phyloP scores from a whole-genome alignment of 257 asterid genomes.

The Rubia yunnanensis region DNA sequence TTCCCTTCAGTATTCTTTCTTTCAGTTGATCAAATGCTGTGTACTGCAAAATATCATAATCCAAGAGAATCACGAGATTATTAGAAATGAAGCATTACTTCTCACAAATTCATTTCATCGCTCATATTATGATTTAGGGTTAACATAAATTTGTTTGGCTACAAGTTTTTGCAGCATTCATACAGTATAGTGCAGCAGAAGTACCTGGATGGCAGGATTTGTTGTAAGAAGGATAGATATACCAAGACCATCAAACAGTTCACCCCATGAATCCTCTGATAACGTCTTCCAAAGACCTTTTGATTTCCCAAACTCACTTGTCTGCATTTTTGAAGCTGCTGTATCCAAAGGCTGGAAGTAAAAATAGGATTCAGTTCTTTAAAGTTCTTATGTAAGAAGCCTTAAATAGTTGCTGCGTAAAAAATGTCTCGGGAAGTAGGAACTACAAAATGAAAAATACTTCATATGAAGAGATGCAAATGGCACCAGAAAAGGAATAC shows the following conservation, averaged over 20 bases:
- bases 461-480: background rate
- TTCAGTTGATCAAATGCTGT: conserved; percentile 87
- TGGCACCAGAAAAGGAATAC: conserved; percentile 3
- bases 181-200: background rate
- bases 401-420: background rate
- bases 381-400: background rate
- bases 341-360: conserved; percentile 80
- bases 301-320: conserved; percentile 81
- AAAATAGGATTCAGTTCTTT: conserved; percentile 10
- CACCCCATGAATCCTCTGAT: conserved; percentile 73
- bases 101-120: background rate
- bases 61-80: background rate
- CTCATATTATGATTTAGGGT: background rate
- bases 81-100: background rate
- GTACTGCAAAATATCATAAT: conserved; percentile 42
- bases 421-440: background rate
- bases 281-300: conserved; percentile 72
- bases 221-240: conserved; percentile 82
- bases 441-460: background rate
- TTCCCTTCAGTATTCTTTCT: conserved; percentile 42
- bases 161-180: background rate
- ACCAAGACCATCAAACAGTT: conserved; percentile 79
- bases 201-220: conserved; percentile 90
- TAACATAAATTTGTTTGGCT: background rate
- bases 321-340: conserved; percentile 94